phyloP scores from a whole-genome alignment of 257 asterid genomes.

The Solanum lignicaule region DNA sequence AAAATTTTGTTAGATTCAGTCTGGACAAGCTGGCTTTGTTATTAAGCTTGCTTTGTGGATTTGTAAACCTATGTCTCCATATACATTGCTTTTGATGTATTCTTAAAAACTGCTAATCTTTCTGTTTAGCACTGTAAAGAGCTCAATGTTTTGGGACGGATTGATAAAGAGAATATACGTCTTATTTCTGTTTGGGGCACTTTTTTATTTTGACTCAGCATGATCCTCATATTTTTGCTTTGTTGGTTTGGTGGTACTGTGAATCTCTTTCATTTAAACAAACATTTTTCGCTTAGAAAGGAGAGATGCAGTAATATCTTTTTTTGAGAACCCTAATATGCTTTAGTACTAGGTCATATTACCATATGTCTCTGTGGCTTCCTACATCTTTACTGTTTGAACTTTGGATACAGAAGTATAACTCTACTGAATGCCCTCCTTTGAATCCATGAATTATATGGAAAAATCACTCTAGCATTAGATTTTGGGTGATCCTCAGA shows the following conservation, averaged over 20 bases:
- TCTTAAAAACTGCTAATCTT: neutral
- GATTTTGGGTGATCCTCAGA: neutral
- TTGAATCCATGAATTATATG: neutral
- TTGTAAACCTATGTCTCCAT: neutral
- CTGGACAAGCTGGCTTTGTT: neutral
- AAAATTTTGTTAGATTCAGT: neutral
- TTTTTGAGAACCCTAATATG: neutral
- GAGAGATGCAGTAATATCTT: neutral
- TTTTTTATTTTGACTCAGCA: neutral
- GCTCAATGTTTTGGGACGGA: neutral
- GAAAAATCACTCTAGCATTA: neutral
- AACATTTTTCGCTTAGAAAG: neutral
- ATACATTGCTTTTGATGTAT: neutral
- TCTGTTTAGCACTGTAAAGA: neutral
- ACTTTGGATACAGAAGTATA: neutral
- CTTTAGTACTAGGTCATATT: neutral
- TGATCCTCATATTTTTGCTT: neutral
- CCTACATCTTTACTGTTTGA: neutral
- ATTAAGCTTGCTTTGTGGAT: neutral
- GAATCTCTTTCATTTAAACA: neutral
- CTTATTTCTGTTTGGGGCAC: neutral
- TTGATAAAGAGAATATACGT: neutral
- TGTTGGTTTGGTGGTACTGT: neutral
- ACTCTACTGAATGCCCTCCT: neutral
- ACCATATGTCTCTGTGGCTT: neutral